Base-by-base conservation (phyloP, 108 stramenopile species). In the Mediolabrus comicus region DNA sequence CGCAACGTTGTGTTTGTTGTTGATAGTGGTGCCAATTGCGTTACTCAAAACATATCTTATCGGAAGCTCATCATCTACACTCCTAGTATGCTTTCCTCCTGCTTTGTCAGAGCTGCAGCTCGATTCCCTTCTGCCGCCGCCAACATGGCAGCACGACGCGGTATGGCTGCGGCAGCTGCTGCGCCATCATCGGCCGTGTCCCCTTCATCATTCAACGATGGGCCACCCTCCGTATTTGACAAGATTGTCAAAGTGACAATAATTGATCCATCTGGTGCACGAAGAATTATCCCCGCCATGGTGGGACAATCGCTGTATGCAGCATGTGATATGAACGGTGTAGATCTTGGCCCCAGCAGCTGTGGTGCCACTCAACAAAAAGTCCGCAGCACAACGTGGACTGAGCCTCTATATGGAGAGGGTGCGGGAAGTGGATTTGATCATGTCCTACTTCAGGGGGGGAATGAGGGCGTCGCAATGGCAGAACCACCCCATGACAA, bases 381-480 rank as follows among this genome's bases (percentile, higher is more conserved):
- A 30, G 67, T 81, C 29, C 86, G 86, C 30, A 83, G 75, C 39
- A 73, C 81, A 36, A 73, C 65, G 32, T 96, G 92, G 92, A 86
- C 82, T 10, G 95, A 96, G 69, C 90, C 90, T 11, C 82, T 93
- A 12, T 96, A 89, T 72, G 95, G 95, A 22, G 88, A 89, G 65
- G 95, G 92, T 25, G 69, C 86, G n/a, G 87, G 81, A 12, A 80
- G 86, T 29, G 95, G 88, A 55, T 96, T 86, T 77, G 95, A 96
- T 68, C 92, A 94, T 65, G 91, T 96, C 25, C 56, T 92, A 32
- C 71, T 96, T 69, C 77, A 74, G 31, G 85, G 83, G 53, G 68
- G 51, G 0, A 61, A 53, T 31, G 72, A 83, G 34, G 92, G 92
- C 31, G 71, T 80, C n/a, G 74, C 64, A 4, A 79, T 83, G 24